Evolutionary conservation across 495 filamentous ascomycete genomes (phyloP), one percentile per base, ranked within the genome.

Genomic region (Aspergillus cavernicola): DNA sequence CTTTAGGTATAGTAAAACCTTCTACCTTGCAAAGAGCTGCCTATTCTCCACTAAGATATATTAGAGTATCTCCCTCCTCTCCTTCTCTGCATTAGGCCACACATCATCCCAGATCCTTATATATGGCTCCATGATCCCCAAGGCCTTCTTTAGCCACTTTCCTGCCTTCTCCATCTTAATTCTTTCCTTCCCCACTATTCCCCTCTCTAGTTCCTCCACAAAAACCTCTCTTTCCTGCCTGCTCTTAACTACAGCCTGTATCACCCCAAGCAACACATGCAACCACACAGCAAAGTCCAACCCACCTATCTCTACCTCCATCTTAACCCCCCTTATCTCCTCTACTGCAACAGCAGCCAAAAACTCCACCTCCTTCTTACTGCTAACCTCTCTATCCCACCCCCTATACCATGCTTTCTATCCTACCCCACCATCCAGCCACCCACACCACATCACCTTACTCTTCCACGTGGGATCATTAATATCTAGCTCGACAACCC

Each of bases 21-120:
- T 63, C 57, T 57, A 63, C 24, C 56, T 48, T 60, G 60, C 60
- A 55, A 63, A 63, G 31, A 63, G 60, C 53, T 63, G 60, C 53
- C 47, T 46, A 60, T 60, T 61, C 45, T 64, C 61, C 44, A 60
- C 52, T 49, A 64, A 56, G 38, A 64, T 64, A 42, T 19, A 58
- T 54, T 36, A 58, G 41, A 64, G 52, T 49, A 59, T 44, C 58
- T 58, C 23, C 31, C 48, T 45, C 28, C 58, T 56, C 51, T n/a
- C n/a, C n/a, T 56, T 37, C 49, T 59, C 58, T 56, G 55, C 38
- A 55, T 37, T 49, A 59, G 61, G 61, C 61, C 58, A 64, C 51
- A 56, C 50, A 8, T 55, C 58, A 39, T 64, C 46, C 58, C 58
- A 64, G 55, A 49, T 51, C 20, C 56, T 49, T 33, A 61, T 47